Percentiles rank a stretch among this genome's conserved stretches.
phyloP scores from a whole-genome alignment of 176 grass and related monocot genomes.

The Ananas comosus region DNA sequence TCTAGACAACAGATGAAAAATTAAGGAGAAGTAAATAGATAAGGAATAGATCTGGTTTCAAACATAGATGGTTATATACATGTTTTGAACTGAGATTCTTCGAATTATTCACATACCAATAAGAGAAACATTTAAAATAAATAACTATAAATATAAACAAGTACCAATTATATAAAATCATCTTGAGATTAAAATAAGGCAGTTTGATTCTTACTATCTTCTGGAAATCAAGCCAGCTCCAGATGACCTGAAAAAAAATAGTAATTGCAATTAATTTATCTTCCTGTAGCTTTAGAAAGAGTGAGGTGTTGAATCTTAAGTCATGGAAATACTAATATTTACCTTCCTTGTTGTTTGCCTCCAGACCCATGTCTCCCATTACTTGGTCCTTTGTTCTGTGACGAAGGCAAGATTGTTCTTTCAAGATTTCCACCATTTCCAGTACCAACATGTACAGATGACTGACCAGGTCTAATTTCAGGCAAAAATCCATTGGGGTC shows the following conservation, averaged over 20 bases:
- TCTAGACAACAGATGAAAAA: no score
- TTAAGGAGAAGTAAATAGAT: no score
- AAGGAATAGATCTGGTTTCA: no score
- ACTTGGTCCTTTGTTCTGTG: slow-evolving; percentile 31
- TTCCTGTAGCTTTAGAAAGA: background rate
- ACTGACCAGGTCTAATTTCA: slow-evolving; percentile 36
- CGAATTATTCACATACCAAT: no score
- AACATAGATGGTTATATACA: no score
- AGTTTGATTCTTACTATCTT: slow-evolving; percentile 37
- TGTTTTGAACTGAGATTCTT: no score
- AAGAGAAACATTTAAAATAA: no score
- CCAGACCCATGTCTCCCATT: slow-evolving; percentile 47
- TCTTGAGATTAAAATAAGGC: slow-evolving; percentile 1
- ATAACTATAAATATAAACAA: no score
- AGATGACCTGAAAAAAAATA: slow-evolving; percentile 28
- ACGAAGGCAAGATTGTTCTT: slow-evolving; percentile 16
- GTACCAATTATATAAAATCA: background rate
- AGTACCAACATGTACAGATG: slow-evolving; percentile 23
- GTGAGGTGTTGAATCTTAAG: background rate
- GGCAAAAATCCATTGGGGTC: slow-evolving; percentile 34
- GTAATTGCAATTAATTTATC: slow-evolving; percentile 2
- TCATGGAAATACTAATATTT: slow-evolving; percentile 16
- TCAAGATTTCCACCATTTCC: slow-evolving; percentile 40
- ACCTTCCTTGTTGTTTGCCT: slow-evolving; percentile 66
- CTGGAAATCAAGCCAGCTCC: slow-evolving; percentile 33